Percentiles rank a stretch among this genome's conserved stretches.
Conservation (phyloP, 2,329 filamentous ascomycete species). For the Ceratocystis destructans region DNA sequence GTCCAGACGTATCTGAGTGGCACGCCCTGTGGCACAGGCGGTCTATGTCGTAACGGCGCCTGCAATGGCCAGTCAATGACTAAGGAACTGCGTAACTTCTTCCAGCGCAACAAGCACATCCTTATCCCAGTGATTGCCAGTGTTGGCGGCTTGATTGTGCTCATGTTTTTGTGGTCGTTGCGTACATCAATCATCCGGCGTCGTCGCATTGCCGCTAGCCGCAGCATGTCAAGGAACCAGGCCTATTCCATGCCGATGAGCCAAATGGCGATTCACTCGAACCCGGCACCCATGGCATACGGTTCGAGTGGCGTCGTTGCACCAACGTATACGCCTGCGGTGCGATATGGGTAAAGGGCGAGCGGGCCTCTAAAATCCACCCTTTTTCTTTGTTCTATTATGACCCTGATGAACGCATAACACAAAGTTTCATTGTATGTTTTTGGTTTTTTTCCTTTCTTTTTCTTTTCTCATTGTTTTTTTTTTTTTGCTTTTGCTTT, state of each 20-base stretch:
- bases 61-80: constrained; percentile 58
- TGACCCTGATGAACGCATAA: not conserved
- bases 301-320: not conserved
- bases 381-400: not conserved
- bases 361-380: not conserved
- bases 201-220: not conserved
- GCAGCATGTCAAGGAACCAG: constrained; percentile 4
- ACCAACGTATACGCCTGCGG: constrained; percentile 10
- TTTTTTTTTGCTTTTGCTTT: not conserved
- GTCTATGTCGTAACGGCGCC: constrained; percentile 61
- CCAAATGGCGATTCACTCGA: not conserved
- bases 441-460: not conserved
- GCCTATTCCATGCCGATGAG: not conserved
- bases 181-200: constrained; percentile 29
- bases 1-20: constrained; percentile 92
- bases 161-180: constrained; percentile 56
- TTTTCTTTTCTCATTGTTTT: too few relatives aligned
- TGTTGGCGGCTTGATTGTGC: constrained; percentile 57
- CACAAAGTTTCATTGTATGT: not conserved
- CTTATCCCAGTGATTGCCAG: constrained; percentile 66
- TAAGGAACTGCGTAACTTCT: constrained; percentile 61
- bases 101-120: constrained; percentile 61
- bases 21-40: constrained; percentile 68
- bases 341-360: constrained; percentile 9
- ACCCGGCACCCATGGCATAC: not conserved